Percentiles rank a stretch among this genome's conserved stretches.
phyloP scores from a whole-genome alignment of 345 rosid species.

The Mallotus nudiflorus region DNA sequence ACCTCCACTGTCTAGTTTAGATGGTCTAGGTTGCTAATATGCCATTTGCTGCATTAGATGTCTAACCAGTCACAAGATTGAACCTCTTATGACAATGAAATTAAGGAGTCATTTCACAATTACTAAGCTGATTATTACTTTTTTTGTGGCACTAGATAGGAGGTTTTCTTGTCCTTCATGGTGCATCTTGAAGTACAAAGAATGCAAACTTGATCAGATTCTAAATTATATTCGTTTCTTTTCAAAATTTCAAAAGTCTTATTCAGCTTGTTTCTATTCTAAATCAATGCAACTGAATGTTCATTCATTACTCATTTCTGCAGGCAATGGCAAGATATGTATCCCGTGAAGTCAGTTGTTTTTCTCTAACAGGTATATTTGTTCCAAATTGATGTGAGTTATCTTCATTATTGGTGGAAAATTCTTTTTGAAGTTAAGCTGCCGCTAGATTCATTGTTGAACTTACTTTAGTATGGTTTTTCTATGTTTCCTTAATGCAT shows the following conservation, averaged over 20 bases:
- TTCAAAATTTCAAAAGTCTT: neutral
- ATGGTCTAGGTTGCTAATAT: no score
- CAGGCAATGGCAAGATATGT: constrained; percentile 97
- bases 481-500: no score
- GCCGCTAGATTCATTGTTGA: no score
- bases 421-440: no score
- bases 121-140: neutral
- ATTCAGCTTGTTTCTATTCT: neutral
- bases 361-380: constrained; percentile 73
- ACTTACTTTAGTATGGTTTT: no score
- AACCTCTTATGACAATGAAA: neutral
- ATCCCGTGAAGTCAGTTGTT: constrained; percentile 71
- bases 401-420: neutral
- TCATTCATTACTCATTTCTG: constrained; percentile 20
- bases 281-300: constrained; percentile 11
- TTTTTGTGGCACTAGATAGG: no score
- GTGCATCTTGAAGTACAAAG: neutral
- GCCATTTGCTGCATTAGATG: no score
- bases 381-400: constrained; percentile 7
- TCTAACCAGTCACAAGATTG: no score
- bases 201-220: neutral
- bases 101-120: neutral
- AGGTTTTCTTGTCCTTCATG: no score
- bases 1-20: no score
- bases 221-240: neutral